These are phyloP conservation scores for Mastigamoeba balamuthi DNA, from an alignment of 78 protist genomes.

Conservation along the genomic window DNA sequence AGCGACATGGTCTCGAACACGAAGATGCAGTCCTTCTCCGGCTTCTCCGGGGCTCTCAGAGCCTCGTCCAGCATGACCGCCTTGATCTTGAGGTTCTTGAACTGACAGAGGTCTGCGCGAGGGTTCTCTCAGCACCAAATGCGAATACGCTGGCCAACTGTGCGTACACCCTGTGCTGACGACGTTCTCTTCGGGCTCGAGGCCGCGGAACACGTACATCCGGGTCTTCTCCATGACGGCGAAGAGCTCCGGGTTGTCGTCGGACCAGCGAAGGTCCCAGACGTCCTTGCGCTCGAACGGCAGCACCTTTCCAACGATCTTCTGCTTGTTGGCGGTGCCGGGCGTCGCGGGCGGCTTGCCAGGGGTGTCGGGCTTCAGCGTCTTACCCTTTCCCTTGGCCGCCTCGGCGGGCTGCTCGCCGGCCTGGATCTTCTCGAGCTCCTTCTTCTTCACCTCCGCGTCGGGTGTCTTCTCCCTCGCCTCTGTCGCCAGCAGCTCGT, in stretches of 20 bases:
- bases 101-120: slow-evolving; percentile 34
- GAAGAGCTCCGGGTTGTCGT: slow-evolving; percentile 62
- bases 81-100: slow-evolving; percentile 32
- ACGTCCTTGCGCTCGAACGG: slow-evolving; percentile 22
- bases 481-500: background rate
- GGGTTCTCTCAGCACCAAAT: background rate
- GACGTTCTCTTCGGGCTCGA: slow-evolving; percentile 46
- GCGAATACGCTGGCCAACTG: background rate
- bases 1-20: slow-evolving; percentile 43
- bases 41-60: slow-evolving; percentile 34
- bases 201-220: slow-evolving; percentile 54
- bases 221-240: slow-evolving; percentile 72
- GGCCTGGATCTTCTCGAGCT: no score
- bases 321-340: no score
- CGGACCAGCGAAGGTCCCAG: slow-evolving; percentile 35
- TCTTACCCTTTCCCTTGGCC: no score
- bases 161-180: background rate
- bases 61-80: slow-evolving; percentile 51
- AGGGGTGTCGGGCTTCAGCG: no score
- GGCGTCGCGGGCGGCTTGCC: no score
- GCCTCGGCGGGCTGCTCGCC: no score
- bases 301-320: background rate
- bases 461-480: background rate
- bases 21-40: background rate
- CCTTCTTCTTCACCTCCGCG: no score